Evolutionary conservation across 1,139 yeast species (phyloP), one percentile per base, ranked within the genome.

Genomic region (Nakaseomyces bracarensis): DNA sequence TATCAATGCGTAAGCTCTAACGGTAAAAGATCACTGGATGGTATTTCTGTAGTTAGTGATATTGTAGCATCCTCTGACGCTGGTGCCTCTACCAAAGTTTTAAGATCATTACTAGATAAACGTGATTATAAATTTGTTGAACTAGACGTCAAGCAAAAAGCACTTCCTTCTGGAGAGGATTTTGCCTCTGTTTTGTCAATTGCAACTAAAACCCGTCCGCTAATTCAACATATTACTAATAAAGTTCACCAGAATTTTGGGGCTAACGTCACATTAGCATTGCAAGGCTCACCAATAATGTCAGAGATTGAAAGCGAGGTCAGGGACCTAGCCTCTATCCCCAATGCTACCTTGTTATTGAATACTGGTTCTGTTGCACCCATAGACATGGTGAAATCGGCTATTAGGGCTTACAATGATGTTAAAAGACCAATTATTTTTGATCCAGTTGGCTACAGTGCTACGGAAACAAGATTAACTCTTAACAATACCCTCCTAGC

Each of bases 381-480:
- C 0, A 57, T 77, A 47, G 65, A 64, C 0, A 65, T 72, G 43
- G 75, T 75, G 51, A 53, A 66, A 22, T 57, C 59, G 4, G 95
- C 93, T 0, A 61, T 82, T 30, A 54, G 57, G 5, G 73, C 72
- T 1, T 86, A 87, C 58, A 82, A 82, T 55, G 59, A 59, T 20
- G 55, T 64, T 14, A 74, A 76, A 7, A 70, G 71, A 43, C 89
- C 84, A 5, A 72, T 86, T 30, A 75, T 87, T 0, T 79, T 82
- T 52, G 97, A 89, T 57, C 97, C 96, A 0, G 96, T 89, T 11
- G 97, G 91, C 0, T 86, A 82, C 34, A 95, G 95, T 22, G 96
- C 96, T 0, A 72, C 95, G 0, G 49, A 55, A 2, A 73, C 77
- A 8, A 68, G 97, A 46, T 65, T 69, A 28, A 57, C 62, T 3